Conservation (phyloP, 208 protist genomes). For the Crithidia mellificae region DNA sequence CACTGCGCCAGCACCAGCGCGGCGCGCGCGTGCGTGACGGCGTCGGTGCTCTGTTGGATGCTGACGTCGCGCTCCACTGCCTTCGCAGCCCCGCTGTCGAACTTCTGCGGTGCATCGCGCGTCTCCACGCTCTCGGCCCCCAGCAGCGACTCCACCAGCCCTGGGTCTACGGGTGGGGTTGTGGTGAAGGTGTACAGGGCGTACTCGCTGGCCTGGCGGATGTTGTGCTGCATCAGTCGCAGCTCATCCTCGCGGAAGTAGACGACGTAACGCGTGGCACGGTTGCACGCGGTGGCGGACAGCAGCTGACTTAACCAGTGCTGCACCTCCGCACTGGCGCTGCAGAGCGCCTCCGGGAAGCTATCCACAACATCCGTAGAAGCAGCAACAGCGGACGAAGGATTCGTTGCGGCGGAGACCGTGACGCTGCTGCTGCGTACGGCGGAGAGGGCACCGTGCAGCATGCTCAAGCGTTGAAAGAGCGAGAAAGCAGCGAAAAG, state of each 20-base stretch:
- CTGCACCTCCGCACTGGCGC: slow-evolving; percentile 28
- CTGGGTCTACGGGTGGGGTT: slow-evolving; percentile 64
- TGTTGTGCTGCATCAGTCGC: slow-evolving; percentile 77
- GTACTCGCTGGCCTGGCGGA: slow-evolving; percentile 63
- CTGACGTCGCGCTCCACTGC: too few species aligned
- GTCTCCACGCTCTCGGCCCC: too few species aligned
- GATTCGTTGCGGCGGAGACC: too few species aligned
- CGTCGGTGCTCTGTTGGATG: not conserved
- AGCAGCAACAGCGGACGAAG: too few species aligned
- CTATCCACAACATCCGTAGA: too few species aligned
- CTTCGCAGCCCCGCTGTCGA: too few species aligned
- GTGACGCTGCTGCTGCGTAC: not conserved
- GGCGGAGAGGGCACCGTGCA: slow-evolving; percentile 38
- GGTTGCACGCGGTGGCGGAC: slow-evolving; percentile 58
- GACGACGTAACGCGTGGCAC: slow-evolving; percentile 77
- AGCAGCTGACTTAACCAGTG: slow-evolving; percentile 40
- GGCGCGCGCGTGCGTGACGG: slow-evolving; percentile 14
- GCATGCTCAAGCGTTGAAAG: slow-evolving; percentile 69
- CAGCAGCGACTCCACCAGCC: slow-evolving; percentile 34
- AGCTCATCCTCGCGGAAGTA: slow-evolving; percentile 88
- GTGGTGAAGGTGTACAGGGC: slow-evolving; percentile 77
- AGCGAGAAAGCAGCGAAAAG: slow-evolving; percentile 36
- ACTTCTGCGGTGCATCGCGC: too few species aligned
- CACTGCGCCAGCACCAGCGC: slow-evolving; percentile 55
- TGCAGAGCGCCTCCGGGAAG: slow-evolving; percentile 1